Evolutionary conservation across 352 stramenopile species (phyloP).

Genomic region (Phytophthora foliorum): DNA sequence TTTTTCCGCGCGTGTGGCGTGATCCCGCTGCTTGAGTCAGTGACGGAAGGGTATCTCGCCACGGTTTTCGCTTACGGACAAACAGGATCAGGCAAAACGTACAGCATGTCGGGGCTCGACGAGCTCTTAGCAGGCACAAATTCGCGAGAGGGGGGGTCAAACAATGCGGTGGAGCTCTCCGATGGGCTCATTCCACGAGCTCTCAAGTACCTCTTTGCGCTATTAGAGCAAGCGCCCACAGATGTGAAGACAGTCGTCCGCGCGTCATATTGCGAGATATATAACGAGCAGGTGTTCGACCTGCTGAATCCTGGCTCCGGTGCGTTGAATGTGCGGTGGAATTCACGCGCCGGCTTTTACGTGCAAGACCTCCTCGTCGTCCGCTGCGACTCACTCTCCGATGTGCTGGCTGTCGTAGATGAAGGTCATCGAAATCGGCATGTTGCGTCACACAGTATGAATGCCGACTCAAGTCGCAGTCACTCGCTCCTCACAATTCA

Average conservation of each 20-base stretch:
- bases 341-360: constrained; percentile 79
- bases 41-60: constrained; percentile 74
- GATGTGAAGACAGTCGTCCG: constrained; percentile 72
- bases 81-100: constrained; percentile 77
- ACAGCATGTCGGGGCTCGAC: constrained; percentile 84
- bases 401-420: constrained; percentile 78
- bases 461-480: constrained; percentile 83
- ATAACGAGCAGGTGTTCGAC: constrained; percentile 88
- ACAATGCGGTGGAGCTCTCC: constrained; percentile 44
- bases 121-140: constrained; percentile 52
- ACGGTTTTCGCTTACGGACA: constrained; percentile 80
- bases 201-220: constrained; percentile 73
- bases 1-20: constrained; percentile 78
- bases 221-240: constrained; percentile 54
- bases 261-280: constrained; percentile 86
- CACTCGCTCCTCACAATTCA: constrained; percentile 84
- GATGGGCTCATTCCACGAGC: constrained; percentile 79
- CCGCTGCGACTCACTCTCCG: constrained; percentile 76
- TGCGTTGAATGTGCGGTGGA: constrained; percentile 78
- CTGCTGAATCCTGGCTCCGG: constrained; percentile 74
- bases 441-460: constrained; percentile 79
- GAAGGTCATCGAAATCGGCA: constrained; percentile 79
- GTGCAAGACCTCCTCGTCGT: constrained; percentile 83
- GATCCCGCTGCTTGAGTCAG: constrained; percentile 68
- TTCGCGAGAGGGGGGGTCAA: constrained; percentile 16